These are phyloP conservation scores for Spiromastix sp. DNA, from an alignment of 2,329 filamentous ascomycete species.

Conservation along the genomic window DNA sequence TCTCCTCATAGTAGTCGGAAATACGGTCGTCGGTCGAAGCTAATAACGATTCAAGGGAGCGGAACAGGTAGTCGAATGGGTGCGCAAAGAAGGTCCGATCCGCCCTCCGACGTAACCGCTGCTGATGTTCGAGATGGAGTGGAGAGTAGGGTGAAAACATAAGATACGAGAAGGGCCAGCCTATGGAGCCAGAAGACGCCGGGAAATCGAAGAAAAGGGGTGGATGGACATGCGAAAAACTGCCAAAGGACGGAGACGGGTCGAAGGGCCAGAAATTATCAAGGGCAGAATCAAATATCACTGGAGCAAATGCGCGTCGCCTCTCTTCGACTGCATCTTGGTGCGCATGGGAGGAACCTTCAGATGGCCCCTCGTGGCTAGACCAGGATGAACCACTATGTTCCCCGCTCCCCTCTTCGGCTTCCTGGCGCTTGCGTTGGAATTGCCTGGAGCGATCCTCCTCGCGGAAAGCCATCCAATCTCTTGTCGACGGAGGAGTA, in stretches of 20 bases:
- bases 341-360: not conserved
- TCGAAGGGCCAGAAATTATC: constrained; percentile 24
- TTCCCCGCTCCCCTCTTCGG: constrained; percentile 6
- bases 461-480: constrained; percentile 28
- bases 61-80: too few relatives aligned
- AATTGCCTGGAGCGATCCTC: constrained; percentile 14
- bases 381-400: not conserved
- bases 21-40: constrained; percentile 14
- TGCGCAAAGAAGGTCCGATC: constrained; percentile 19
- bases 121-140: constrained; percentile 40
- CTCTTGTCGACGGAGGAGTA: constrained; percentile 20
- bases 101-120: constrained; percentile 17
- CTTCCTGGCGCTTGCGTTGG: constrained; percentile 2
- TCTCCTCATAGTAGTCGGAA: not conserved
- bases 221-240: constrained; percentile 19
- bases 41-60: too few relatives aligned
- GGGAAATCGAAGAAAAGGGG: constrained; percentile 23
- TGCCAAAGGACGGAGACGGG: constrained; percentile 18
- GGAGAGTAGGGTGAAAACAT: constrained; percentile 45
- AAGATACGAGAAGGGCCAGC: constrained; percentile 34
- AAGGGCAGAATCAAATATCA: constrained; percentile 26
- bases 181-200: constrained; percentile 24
- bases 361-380: not conserved
- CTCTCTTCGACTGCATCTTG: constrained; percentile 19
- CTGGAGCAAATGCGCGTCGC: constrained; percentile 9